Base-by-base conservation (phyloP, 1,284 basidiomycete species). In the Sanguinoderma infundibulare region DNA sequence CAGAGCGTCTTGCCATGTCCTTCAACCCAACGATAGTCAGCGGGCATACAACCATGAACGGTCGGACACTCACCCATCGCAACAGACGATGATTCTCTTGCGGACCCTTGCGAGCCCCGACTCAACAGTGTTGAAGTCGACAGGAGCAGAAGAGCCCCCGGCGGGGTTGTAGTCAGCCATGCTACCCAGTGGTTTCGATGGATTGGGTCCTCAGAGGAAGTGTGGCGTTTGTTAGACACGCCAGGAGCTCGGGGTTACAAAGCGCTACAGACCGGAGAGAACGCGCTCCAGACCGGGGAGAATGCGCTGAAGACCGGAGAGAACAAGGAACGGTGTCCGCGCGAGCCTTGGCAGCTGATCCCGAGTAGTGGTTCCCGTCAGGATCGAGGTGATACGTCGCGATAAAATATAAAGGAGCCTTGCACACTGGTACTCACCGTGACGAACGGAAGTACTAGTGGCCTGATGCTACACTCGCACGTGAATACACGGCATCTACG, bases 51-150 rank as follows among this genome's bases (percentile, higher is more conserved):
- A 49, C 20, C 20, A 15, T 24, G 5, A 7, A 22, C 5, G 26
- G 28, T 55, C 30, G 34, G 53, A 40, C n/a, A 71, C 81, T 65
- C 61, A 87, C 89, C 89, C 89, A 69, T 91, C 89, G 66, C 89
- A 91, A 64, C 87, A 89, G 28, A 91, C 79, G 47, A 90, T 77
- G 39, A 90, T 83, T 57, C 87, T 77, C 69, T 90, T 89, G 65
- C 76, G 68, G 53, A 28, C 20, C 30, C 15, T 40, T 12, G 53
- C n/a, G 10, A 36, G 32, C 20, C 10, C 12, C 12, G 20, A 7
- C 5, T 35, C 14, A 15, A 24, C 20, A 51, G 32, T 36, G 20
- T 24, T 51, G 34, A 36, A 22, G n/a, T 51, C 49, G 7, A 20
- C 7, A 51, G 49, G 34, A 20, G 17, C 32, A 1, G 6, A 20